Percentiles rank a stretch among this genome's conserved stretches.
Evolutionary conservation across 495 filamentous ascomycete genomes (phyloP).

Genomic region (Pseudotulostoma volvatum): DNA sequence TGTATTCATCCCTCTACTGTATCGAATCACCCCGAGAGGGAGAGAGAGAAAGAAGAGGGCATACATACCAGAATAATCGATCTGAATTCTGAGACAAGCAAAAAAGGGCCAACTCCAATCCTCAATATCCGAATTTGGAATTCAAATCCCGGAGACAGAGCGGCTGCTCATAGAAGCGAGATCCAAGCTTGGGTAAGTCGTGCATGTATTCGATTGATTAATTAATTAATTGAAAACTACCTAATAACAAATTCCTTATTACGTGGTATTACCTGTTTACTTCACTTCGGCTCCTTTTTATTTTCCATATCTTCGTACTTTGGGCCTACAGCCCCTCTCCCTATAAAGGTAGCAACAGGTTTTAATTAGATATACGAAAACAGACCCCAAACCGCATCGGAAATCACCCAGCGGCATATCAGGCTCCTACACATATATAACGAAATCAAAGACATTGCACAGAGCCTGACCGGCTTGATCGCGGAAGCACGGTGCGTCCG

Average conservation of each 20-base stretch:
- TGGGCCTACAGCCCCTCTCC: not conserved
- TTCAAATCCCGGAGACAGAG: conserved; percentile 15
- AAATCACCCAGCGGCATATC: conserved; percentile 49
- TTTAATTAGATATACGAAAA: conserved; percentile 3
- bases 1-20: too few relatives aligned
- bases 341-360: not conserved
- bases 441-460: conserved; percentile 58
- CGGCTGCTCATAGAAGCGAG: conserved; percentile 17
- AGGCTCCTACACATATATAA: conserved; percentile 59
- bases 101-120: too few relatives aligned
- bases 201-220: too few relatives aligned
- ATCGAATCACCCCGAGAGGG: too few relatives aligned
- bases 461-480: conserved; percentile 56
- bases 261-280: too few relatives aligned
- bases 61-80: too few relatives aligned
- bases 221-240: too few relatives aligned
- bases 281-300: too few relatives aligned
- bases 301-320: not conserved
- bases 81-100: too few relatives aligned
- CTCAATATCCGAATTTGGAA: conserved; percentile 22
- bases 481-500: conserved; percentile 52
- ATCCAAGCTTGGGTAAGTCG: conserved; percentile 23
- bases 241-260: not conserved
- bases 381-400: conserved; percentile 13
- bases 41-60: too few relatives aligned